phyloP scores from a whole-genome alignment of 2,329 filamentous ascomycete genomes.

The Pestalotiopsis sp. region DNA sequence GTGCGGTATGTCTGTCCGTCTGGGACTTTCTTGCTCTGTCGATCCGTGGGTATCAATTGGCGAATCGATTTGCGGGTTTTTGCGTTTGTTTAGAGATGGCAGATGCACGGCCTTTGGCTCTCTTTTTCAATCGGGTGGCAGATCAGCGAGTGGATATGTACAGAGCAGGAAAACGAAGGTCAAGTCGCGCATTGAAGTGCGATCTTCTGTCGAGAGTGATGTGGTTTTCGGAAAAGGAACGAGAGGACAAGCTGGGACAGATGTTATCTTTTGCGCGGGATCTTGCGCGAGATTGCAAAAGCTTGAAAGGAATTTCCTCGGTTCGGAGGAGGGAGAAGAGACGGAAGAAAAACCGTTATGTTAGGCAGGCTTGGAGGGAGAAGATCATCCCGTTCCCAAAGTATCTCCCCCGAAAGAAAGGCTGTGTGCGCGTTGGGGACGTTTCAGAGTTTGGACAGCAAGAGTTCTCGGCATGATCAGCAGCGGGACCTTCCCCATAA shows the following conservation, averaged over 20 bases:
- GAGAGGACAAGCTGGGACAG: background rate
- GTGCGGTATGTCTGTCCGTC: background rate
- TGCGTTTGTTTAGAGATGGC: background rate
- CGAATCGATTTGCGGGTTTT: background rate
- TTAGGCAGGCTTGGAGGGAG: background rate
- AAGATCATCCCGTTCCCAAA: slow-evolving; percentile 3
- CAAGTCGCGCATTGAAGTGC: background rate
- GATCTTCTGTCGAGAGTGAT: background rate
- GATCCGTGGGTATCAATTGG: background rate
- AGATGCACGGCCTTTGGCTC: background rate
- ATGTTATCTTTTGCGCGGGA: background rate
- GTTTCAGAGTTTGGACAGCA: background rate
- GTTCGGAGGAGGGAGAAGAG: background rate
- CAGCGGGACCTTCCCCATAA: background rate
- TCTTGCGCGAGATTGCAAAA: background rate
- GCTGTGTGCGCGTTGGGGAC: background rate
- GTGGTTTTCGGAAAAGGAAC: background rate
- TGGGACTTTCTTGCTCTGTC: background rate
- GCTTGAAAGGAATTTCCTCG: background rate
- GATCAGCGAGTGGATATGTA: slow-evolving; percentile 2
- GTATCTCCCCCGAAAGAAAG: slow-evolving; percentile 3
- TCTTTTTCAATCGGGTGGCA: slow-evolving; percentile 3
- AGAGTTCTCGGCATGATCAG: background rate
- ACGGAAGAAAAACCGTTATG: background rate
- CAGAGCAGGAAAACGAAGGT: background rate